These are phyloP conservation scores for Jamesozyma jinghongensis DNA, from an alignment of 805 yeast species.

Conservation along the genomic window DNA sequence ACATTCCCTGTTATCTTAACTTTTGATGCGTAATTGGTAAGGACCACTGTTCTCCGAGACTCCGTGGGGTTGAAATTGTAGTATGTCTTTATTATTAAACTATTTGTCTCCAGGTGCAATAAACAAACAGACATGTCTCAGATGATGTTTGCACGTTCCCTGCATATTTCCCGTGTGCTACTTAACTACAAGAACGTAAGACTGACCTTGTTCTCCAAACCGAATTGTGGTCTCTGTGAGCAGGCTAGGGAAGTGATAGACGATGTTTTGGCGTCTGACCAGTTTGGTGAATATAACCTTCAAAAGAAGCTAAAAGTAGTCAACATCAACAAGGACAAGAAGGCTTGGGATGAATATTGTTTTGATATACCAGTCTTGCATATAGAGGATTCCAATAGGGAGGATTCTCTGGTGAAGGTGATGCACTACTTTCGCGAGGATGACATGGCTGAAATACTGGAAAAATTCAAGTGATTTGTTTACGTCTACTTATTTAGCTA, in stretches of 20 bases:
- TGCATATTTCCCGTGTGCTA: background rate
- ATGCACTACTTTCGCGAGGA: constrained; percentile 59
- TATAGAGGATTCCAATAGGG: constrained; percentile 39
- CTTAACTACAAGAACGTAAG: constrained; percentile 11
- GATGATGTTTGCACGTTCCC: background rate
- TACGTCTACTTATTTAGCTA: background rate
- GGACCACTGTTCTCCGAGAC: background rate
- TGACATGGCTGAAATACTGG: constrained; percentile 45
- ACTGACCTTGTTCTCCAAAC: constrained; percentile 58
- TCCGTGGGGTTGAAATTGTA: background rate
- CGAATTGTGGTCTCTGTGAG: constrained; percentile 59
- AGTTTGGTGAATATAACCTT: constrained; percentile 21
- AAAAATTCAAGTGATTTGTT: constrained; percentile 4
- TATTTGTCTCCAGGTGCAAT: background rate
- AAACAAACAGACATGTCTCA: no score
- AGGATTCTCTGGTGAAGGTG: constrained; percentile 44
- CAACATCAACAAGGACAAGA: constrained; percentile 53
- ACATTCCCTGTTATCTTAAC: background rate
- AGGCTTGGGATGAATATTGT: constrained; percentile 65
- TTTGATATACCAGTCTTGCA: constrained; percentile 76
- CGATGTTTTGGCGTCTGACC: constrained; percentile 29
- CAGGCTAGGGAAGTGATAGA: constrained; percentile 49
- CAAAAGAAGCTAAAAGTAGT: constrained; percentile 33
- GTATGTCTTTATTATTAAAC: no score
- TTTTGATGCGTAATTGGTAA: background rate